Evolutionary conservation across 192 early-diverging fungal genomes (phyloP), one percentile per base, ranked within the genome.

Genomic region (Linnemannia exigua): DNA sequence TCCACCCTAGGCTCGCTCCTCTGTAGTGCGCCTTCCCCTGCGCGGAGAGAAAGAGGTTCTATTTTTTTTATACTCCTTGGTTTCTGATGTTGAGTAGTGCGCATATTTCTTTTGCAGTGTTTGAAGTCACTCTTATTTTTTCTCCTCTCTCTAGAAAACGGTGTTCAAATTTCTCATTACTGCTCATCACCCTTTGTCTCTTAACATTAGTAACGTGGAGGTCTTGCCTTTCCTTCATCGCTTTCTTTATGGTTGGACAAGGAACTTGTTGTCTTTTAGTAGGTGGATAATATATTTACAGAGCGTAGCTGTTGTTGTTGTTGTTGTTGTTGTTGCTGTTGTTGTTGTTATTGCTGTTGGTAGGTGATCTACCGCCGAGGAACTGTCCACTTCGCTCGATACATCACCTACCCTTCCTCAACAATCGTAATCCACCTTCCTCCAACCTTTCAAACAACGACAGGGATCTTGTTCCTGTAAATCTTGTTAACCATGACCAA

Each of bases 391-490:
- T n/a, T 44, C 3, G 9, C 41, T 44, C 41, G 9, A n/a, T n/a
- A n/a, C n/a, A n/a, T n/a, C n/a, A n/a, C n/a, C 41, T 44, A 6
- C 9, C 41, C 3, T 44, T 44, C 5, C 41, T 44, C 41, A 9
- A 44, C n/a, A n/a, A n/a, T n/a, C n/a, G n/a, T n/a, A n/a, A n/a
- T n/a, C 41, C 41, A 9, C 41, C 41, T 44, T 17, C 28, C 1
- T 5, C n/a, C 41, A 28, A 0, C 17, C 41, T n/a, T 1, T 20
- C 41, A 36, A 15, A 25, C 25, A 15, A 7, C 17, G 16, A 48
- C 50, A 20, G 48, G 50, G 37, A 31, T 36, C 50, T 69, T 83
- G 81, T 83, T 83, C 46, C 69, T 76, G 70, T 66, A 69, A 25
- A 78, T 36, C 61, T 72, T 78, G 51, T 25, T 67, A 17, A 46